Percentiles rank a stretch among this genome's conserved stretches.
Conservation (phyloP, 768 basidiomycete genomes). For the Mrakia gelida region DNA sequence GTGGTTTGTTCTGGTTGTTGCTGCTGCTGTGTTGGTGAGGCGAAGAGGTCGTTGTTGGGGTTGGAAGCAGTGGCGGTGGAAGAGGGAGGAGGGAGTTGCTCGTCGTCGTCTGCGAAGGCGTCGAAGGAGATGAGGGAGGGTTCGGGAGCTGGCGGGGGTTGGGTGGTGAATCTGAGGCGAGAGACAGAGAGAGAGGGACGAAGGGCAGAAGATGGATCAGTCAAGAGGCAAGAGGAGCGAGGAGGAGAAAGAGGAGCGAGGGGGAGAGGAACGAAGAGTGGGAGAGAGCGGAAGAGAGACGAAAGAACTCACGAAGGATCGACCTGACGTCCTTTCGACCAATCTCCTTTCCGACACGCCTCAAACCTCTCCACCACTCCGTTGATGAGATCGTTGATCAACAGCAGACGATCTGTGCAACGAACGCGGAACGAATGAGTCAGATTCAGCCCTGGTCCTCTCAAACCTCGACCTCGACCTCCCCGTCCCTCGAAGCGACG, state of each 20-base stretch:
- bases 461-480: no score
- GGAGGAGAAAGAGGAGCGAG: background rate
- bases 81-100: conserved; percentile 15
- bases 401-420: conserved; percentile 72
- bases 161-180: background rate
- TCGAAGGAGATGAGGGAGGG: conserved; percentile 46
- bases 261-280: background rate
- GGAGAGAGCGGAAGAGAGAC: background rate
- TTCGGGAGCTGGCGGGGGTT: conserved; percentile 17
- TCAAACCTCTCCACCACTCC: conserved; percentile 84
- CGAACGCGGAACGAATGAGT: background rate
- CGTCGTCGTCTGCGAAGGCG: conserved; percentile 45
- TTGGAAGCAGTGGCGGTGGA: background rate
- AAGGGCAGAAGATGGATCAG: background rate
- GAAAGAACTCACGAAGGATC: conserved; percentile 44
- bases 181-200: background rate
- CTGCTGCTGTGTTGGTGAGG: conserved; percentile 21
- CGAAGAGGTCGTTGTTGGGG: background rate
- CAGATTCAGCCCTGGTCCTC: background rate
- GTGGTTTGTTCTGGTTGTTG: conserved; percentile 24
- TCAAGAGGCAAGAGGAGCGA: background rate
- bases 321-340: conserved; percentile 48
- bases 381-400: conserved; percentile 98
- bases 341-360: conserved; percentile 89
- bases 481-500: background rate